Evolutionary conservation across 441 rosid genomes (phyloP).

Genomic region (Erodium moschatum): DNA sequence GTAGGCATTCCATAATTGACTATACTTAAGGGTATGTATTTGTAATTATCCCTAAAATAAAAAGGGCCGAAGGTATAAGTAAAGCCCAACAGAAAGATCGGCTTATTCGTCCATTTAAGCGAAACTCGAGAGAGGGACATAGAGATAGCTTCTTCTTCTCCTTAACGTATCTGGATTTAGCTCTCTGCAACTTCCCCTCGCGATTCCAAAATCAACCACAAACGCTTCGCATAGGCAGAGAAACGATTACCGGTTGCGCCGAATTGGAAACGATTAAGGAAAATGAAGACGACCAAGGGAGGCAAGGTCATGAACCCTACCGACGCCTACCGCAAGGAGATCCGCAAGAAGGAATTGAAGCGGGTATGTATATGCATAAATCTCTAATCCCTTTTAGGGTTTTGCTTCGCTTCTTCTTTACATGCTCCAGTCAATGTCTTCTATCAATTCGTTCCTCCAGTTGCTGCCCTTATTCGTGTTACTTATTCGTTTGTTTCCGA

Average conservation of each 20-base stretch:
- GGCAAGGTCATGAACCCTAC: slow-evolving; percentile 99
- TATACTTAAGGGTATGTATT: no score
- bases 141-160: not conserved
- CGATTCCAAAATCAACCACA: not conserved
- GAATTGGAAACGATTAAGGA: not conserved
- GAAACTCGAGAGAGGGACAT: not conserved
- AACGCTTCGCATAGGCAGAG: not conserved
- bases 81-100: no score
- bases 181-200: not conserved
- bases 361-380: slow-evolving; percentile 36
- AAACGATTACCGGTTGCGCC: not conserved
- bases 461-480: not conserved
- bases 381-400: not conserved
- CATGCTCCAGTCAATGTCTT: not conserved
- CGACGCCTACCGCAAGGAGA: slow-evolving; percentile 92
- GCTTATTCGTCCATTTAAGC: no score
- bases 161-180: not conserved
- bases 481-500: not conserved
- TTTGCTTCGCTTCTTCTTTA: not conserved
- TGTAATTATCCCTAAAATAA: no score
- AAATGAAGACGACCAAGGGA: slow-evolving; percentile 96
- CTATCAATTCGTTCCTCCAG: not conserved
- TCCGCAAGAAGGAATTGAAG: slow-evolving; percentile 81
- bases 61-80: no score
- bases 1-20: no score